phyloP scores from a whole-genome alignment of 495 filamentous ascomycete species.

The Pseudevernia furfuracea region DNA sequence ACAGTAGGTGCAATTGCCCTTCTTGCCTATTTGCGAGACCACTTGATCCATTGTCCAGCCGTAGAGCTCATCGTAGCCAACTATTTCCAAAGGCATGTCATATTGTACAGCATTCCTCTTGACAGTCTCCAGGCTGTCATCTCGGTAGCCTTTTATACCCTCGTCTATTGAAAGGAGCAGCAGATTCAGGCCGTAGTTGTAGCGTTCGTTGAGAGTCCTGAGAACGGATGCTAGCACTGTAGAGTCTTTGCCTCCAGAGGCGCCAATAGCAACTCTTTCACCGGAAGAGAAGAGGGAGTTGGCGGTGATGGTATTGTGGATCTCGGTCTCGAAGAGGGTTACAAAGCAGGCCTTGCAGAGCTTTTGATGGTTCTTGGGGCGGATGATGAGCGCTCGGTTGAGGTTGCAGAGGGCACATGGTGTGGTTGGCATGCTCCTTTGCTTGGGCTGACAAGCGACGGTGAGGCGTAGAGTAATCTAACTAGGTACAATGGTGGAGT shows the following conservation, averaged over 20 bases:
- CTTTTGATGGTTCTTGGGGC: constrained; percentile 87
- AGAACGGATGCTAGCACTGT: constrained; percentile 91
- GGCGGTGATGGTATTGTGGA: constrained; percentile 81
- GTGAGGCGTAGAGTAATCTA: neutral
- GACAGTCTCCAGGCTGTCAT: constrained; percentile 91
- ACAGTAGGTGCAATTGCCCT: constrained; percentile 98
- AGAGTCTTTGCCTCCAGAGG: constrained; percentile 95
- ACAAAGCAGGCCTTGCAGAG: constrained; percentile 89
- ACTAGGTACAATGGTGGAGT: neutral
- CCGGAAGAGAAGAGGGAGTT: constrained; percentile 73
- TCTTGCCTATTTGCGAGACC: constrained; percentile 89
- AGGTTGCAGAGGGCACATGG: constrained; percentile 69
- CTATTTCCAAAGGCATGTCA: constrained; percentile 78
- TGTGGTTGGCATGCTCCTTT: constrained; percentile 44
- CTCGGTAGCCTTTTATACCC: constrained; percentile 92
- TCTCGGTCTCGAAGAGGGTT: constrained; percentile 78
- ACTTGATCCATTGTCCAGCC: constrained; percentile 99
- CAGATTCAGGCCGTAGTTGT: constrained; percentile 79
- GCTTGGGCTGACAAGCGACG: neutral
- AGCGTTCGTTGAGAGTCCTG: constrained; percentile 85
- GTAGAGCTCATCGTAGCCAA: constrained; percentile 90
- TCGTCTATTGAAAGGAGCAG: constrained; percentile 90
- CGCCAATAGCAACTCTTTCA: constrained; percentile 87
- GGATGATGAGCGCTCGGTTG: constrained; percentile 75
- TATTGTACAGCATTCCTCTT: constrained; percentile 89